phyloP scores from a whole-genome alignment of 768 basidiomycete species.

The Trametes gibbosa region DNA sequence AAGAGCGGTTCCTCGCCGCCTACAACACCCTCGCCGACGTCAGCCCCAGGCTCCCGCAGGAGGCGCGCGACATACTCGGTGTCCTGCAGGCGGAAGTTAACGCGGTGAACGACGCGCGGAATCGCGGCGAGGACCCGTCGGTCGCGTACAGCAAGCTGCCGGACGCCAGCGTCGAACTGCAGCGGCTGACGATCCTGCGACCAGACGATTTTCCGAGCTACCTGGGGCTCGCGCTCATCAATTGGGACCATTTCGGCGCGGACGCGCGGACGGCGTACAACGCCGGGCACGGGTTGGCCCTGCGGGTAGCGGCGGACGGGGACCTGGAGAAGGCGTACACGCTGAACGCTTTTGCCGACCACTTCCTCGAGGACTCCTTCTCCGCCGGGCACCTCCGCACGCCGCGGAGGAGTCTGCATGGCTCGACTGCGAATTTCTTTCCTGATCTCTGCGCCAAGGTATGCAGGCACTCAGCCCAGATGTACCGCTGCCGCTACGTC shows the following conservation, averaged over 20 bases:
- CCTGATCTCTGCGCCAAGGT: slow-evolving; percentile 7
- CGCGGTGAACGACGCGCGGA: slow-evolving; percentile 14
- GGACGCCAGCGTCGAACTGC: slow-evolving; percentile 6
- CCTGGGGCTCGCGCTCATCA: slow-evolving; percentile 14
- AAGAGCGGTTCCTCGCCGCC: slow-evolving; percentile 10
- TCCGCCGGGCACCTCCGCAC: slow-evolving; percentile 10
- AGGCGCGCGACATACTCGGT: slow-evolving; percentile 14
- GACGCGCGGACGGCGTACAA: slow-evolving; percentile 10
- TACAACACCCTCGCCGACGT: slow-evolving; percentile 14
- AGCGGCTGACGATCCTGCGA: slow-evolving; percentile 3
- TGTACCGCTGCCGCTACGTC: no score
- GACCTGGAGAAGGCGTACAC: slow-evolving; percentile 6
- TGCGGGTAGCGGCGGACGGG: neutral
- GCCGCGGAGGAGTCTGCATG: neutral
- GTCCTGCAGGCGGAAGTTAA: slow-evolving; percentile 14
- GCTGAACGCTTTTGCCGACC: slow-evolving; percentile 10
- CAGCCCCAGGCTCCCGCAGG: slow-evolving; percentile 9
- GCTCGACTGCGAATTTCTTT: neutral
- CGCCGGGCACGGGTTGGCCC: neutral
- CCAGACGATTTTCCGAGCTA: slow-evolving; percentile 7
- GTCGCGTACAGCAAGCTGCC: slow-evolving; percentile 14
- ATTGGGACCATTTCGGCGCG: slow-evolving; percentile 14
- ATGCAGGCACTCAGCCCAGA: neutral
- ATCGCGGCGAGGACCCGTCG: slow-evolving; percentile 8
- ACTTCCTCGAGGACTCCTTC: slow-evolving; percentile 7